phyloP scores from a whole-genome alignment of 1,139 yeast genomes.

The Chernovozyma sophiae-reginae region DNA sequence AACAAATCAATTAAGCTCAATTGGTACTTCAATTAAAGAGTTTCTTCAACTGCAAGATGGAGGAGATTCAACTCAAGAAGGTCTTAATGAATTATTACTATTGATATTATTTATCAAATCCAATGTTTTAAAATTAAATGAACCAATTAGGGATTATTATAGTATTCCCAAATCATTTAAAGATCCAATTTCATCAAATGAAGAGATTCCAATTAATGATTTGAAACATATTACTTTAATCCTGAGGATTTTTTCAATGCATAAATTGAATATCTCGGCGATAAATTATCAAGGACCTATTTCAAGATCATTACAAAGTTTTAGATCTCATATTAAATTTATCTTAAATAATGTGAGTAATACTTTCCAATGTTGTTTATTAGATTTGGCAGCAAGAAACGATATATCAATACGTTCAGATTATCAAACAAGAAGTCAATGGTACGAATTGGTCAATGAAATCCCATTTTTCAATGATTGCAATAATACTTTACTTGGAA shows the following conservation, averaged over 20 bases:
- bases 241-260: conserved; percentile 56
- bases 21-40: conserved; percentile 53
- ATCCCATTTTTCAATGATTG: conserved; percentile 58
- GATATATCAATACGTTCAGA: conserved; percentile 42
- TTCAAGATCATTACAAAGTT: conserved; percentile 57
- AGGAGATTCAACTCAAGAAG: conserved; percentile 18
- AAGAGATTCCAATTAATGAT: conserved; percentile 23
- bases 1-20: conserved; percentile 40
- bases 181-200: conserved; percentile 19
- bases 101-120: conserved; percentile 41
- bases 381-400: conserved; percentile 52
- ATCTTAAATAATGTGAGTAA: conserved; percentile 50
- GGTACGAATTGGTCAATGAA: conserved; percentile 54
- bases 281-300: conserved; percentile 68
- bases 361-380: conserved; percentile 48
- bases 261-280: conserved; percentile 50
- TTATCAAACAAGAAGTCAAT: conserved; percentile 41
- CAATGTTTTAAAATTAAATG: conserved; percentile 26
- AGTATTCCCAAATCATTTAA: conserved; percentile 36
- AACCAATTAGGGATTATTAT: conserved; percentile 27
- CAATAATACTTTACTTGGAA: conserved; percentile 43
- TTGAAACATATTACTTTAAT: conserved; percentile 43
- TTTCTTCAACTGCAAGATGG: conserved; percentile 19
- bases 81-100: conserved; percentile 36
- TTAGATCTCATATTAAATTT: conserved; percentile 62